phyloP scores from a whole-genome alignment of 371 early-diverging fungal species.

The Haplosporangium sp. region DNA sequence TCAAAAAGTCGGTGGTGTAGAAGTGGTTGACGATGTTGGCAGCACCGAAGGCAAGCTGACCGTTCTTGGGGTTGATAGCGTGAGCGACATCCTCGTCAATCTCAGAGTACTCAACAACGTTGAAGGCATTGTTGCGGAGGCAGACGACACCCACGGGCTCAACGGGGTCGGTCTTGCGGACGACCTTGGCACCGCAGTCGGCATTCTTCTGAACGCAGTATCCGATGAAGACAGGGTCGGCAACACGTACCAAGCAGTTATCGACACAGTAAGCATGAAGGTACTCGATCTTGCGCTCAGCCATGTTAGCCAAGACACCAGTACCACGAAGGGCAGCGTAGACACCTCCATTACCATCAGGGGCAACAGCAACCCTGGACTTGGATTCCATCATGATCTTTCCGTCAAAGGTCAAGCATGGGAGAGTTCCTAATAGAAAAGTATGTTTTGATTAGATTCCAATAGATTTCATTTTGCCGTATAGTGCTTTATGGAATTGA shows the following conservation, averaged over 20 bases:
- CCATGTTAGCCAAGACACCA: constrained; percentile 83
- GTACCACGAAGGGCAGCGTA: constrained; percentile 85
- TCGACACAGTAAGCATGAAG: constrained; percentile 96
- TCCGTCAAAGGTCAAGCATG: constrained; percentile 52
- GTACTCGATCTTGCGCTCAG: constrained; percentile 81
- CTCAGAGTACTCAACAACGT: constrained; percentile 97
- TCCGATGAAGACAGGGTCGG: constrained; percentile 95
- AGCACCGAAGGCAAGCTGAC: constrained; percentile 69
- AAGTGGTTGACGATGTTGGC: constrained; percentile 85
- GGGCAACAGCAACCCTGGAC: constrained; percentile 82
- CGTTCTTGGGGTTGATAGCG: constrained; percentile 69
- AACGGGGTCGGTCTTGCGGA: constrained; percentile 84
- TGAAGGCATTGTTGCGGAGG: constrained; percentile 81
- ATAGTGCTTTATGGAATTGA: not conserved
- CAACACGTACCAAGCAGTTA: constrained; percentile 95
- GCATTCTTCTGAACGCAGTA: constrained; percentile 86
- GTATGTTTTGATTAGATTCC: too few species aligned
- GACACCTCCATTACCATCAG: constrained; percentile 93
- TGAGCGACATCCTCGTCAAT: constrained; percentile 82
- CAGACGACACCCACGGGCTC: constrained; percentile 97
- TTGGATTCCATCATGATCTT: constrained; percentile 90
- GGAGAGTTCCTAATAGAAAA: constrained; percentile 35
- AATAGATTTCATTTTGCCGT: not conserved
- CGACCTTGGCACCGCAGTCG: constrained; percentile 95
- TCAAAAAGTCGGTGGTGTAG: constrained; percentile 72